Evolutionary conservation across 2,329 filamentous ascomycete species (phyloP), one percentile per base, ranked within the genome.

Genomic region (Botryosphaeria dothidea): DNA sequence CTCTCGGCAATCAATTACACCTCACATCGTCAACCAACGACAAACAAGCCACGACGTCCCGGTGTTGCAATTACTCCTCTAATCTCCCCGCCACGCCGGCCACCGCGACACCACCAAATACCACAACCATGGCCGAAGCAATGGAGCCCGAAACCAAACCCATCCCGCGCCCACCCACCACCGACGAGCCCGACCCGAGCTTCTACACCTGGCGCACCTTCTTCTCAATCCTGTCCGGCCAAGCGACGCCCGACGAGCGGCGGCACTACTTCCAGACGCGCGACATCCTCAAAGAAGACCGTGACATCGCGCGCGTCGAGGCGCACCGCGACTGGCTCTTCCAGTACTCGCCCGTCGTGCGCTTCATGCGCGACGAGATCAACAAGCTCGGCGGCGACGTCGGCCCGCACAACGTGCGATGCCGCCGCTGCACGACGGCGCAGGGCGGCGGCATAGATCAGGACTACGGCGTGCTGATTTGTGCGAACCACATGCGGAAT

Each of bases 401-500:
- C 57, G 88, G 91, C 72, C 80, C 80, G 8, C 80, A 83, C 68
- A 97, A 96, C 74, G 91, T 99, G 66, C 84, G 90, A 48, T 99
- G 95, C 76, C 85, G 89, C 27, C 87, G 92, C 66, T 99, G 95
- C 75, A 88, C 87, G 21, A 82, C 85, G 60, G 83, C 90, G 54
- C 88, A 90, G 74, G 86, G 86, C 36, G 95, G 94, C 27, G 95
- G 95, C 0, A 98, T 98, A 76, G 90, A 90, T 75, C 89, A 93
- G 0, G 85, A 90, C 58, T 91, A 93, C 75, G 95, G 95, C 41
- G 97, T 99, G 68, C 76, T 96, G 73, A 84, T 99, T 23, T 99
- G 95, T 79, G 92, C 95, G 60, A 99, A 99, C 79, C 90, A 95
- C 79, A 87, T 98, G 74, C 84, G 90, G 66, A 88, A 92, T 74